Conservation (phyloP, 768 basidiomycete species). For the Hygrocybe punicea region DNA sequence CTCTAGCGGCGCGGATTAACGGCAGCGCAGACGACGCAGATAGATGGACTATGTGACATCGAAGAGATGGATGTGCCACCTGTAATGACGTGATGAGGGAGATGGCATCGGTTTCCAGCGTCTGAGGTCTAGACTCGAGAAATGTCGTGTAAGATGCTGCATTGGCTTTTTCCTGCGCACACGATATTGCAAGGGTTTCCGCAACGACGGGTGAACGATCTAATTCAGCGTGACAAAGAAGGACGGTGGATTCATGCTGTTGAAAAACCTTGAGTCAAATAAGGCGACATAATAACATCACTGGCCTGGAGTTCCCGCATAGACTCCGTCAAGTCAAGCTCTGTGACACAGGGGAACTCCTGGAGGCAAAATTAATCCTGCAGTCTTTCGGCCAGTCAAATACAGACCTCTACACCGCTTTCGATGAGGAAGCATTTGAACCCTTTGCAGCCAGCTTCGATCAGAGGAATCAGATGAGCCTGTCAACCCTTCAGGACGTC, state of each 20-base stretch:
- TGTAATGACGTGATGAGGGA: slow-evolving; percentile 68
- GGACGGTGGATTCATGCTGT: slow-evolving; percentile 64
- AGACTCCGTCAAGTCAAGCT: slow-evolving; percentile 60
- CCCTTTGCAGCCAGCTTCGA: slow-evolving; percentile 81
- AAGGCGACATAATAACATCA: background rate
- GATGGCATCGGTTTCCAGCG: slow-evolving; percentile 80
- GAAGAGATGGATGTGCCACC: slow-evolving; percentile 57
- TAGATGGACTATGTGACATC: slow-evolving; percentile 93
- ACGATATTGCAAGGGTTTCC: slow-evolving; percentile 8
- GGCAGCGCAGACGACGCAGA: slow-evolving; percentile 83
- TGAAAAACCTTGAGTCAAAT: background rate
- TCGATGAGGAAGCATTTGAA: slow-evolving; percentile 98
- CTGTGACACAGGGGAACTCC: slow-evolving; percentile 91
- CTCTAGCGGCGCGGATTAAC: slow-evolving; percentile 64
- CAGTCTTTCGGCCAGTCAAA: background rate
- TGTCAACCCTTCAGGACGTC: slow-evolving; percentile 25
- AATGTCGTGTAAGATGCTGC: slow-evolving; percentile 72
- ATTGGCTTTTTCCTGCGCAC: background rate
- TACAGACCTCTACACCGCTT: slow-evolving; percentile 80
- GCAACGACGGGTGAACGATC: slow-evolving; percentile 29
- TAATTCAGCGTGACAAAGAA: slow-evolving; percentile 93
- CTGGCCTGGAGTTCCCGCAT: slow-evolving; percentile 74
- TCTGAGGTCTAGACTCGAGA: slow-evolving; percentile 76
- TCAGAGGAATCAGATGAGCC: slow-evolving; percentile 71
- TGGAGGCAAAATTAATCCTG: slow-evolving; percentile 26